Conservation (phyloP, 768 basidiomycete genomes). For the Termitomyces sp. region DNA sequence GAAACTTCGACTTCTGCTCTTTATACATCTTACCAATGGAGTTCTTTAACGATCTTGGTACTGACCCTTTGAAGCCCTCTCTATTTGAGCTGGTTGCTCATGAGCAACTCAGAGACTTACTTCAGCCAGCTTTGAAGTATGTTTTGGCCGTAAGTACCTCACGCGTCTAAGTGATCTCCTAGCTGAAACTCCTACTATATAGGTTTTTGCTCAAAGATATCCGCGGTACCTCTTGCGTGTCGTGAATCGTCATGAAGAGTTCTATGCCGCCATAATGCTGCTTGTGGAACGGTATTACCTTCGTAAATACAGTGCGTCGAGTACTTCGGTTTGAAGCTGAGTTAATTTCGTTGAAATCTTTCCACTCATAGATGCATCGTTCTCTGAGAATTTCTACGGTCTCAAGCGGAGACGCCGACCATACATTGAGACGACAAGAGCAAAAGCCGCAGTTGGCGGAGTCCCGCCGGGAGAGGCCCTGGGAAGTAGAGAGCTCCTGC, state of each 20-base stretch:
- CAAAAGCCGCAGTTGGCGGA: constrained; percentile 61
- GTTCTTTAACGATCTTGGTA: constrained; percentile 74
- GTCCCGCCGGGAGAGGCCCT: constrained; percentile 63
- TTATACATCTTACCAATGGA: constrained; percentile 45
- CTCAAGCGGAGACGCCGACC: constrained; percentile 75
- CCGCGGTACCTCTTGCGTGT: constrained; percentile 89
- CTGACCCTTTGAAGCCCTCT: constrained; percentile 71
- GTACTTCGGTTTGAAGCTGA: background rate
- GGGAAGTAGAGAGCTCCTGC: constrained; percentile 60
- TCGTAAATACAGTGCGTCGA: constrained; percentile 66
- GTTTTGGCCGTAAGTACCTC: constrained; percentile 68
- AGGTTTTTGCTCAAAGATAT: constrained; percentile 94
- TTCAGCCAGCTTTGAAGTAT: constrained; percentile 95
- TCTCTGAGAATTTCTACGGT: constrained; percentile 95
- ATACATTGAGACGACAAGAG: constrained; percentile 64
- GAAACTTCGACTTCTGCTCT: constrained; percentile 2
- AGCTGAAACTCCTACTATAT: background rate
- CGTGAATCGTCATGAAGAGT: constrained; percentile 94
- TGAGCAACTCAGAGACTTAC: constrained; percentile 85
- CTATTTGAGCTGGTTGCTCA: constrained; percentile 91
- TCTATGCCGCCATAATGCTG: constrained; percentile 86
- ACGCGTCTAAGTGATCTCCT: background rate
- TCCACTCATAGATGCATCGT: constrained; percentile 70
- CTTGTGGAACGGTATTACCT: constrained; percentile 91
- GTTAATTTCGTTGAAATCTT: background rate